Evolutionary conservation across 805 yeast species (phyloP).

Genomic region (Yarrowia keelungensis): DNA sequence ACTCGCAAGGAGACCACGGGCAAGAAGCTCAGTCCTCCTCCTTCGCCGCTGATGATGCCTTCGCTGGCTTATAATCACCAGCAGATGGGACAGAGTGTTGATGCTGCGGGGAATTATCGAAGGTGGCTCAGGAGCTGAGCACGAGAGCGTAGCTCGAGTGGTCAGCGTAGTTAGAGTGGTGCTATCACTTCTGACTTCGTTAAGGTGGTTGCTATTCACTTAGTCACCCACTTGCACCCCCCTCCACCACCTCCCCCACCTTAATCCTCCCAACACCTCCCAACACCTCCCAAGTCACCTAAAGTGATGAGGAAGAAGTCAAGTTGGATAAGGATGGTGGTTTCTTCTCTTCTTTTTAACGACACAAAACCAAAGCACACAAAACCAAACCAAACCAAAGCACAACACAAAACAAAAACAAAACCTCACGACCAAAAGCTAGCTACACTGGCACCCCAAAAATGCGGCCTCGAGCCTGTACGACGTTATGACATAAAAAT

Average conservation of each 20-base stretch:
- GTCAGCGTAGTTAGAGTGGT: too few species aligned
- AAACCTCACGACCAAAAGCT: neutral
- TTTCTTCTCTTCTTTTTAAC: too few species aligned
- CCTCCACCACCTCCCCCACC: too few species aligned
- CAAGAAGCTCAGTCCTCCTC: conserved; percentile 33
- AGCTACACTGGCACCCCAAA: neutral
- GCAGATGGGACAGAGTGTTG: conserved; percentile 36
- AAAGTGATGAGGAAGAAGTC: too few species aligned
- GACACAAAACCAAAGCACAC: neutral
- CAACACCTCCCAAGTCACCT: too few species aligned
- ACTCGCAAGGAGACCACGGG: conserved; percentile 14
- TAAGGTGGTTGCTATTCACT: too few species aligned
- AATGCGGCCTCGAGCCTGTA: conserved; percentile 36
- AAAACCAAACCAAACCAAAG: neutral
- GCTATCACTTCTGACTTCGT: too few species aligned
- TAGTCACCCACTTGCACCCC: too few species aligned
- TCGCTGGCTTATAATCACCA: conserved; percentile 30
- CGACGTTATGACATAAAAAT: conserved; percentile 33
- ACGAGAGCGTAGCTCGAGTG: too few species aligned
- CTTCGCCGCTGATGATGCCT: conserved; percentile 38
- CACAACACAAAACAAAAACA: neutral
- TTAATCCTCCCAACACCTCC: too few species aligned
- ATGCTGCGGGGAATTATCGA: conserved; percentile 17
- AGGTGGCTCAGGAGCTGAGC: conserved; percentile 12
- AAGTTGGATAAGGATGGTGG: too few species aligned